A percentile compares a stretch with the other conserved stretches of the same genome.
These are phyloP conservation scores for Ciborinia camelliae DNA, from an alignment of 2,329 filamentous ascomycete genomes.

Conservation along the genomic window DNA sequence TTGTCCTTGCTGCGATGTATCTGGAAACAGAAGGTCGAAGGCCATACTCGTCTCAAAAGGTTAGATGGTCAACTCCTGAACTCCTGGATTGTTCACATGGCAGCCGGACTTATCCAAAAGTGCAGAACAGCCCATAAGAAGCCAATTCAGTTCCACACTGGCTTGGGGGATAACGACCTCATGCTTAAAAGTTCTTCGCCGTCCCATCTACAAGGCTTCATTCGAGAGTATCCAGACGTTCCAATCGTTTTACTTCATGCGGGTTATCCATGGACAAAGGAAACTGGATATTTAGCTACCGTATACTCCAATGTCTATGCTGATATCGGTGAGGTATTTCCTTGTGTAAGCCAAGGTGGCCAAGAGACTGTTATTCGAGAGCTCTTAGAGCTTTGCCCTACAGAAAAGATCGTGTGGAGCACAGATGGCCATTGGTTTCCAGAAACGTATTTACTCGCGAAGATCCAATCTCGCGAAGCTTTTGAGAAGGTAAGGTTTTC, in stretches of 20 bases:
- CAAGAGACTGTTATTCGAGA: constrained; percentile 69
- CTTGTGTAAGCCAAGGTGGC: constrained; percentile 70
- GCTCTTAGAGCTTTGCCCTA: constrained; percentile 71
- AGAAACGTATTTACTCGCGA: constrained; percentile 72
- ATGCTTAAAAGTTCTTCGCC: constrained; percentile 67
- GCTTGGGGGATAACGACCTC: constrained; percentile 77
- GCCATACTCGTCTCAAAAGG: constrained; percentile 44
- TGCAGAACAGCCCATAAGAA: constrained; percentile 52
- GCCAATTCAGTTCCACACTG: constrained; percentile 80
- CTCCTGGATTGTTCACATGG: constrained; percentile 63
- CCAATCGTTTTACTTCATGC: constrained; percentile 78
- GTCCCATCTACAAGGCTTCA: constrained; percentile 69
- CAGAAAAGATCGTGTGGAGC: constrained; percentile 74
- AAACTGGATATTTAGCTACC: constrained; percentile 73
- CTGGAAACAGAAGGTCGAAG: constrained; percentile 26
- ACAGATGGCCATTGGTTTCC: constrained; percentile 78
- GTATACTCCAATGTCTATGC: constrained; percentile 78
- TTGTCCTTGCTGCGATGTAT: constrained; percentile 32
- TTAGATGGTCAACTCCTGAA: constrained; percentile 65
- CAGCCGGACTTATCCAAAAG: constrained; percentile 56
- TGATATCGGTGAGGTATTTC: constrained; percentile 81
- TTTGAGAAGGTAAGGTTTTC: constrained; percentile 57
- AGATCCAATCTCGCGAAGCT: constrained; percentile 67
- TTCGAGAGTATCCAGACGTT: constrained; percentile 64
- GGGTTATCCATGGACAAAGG: constrained; percentile 75